Evolutionary conservation across 371 early-diverging fungal genomes (phyloP).

Genomic region (Capniomyces stellatus): DNA sequence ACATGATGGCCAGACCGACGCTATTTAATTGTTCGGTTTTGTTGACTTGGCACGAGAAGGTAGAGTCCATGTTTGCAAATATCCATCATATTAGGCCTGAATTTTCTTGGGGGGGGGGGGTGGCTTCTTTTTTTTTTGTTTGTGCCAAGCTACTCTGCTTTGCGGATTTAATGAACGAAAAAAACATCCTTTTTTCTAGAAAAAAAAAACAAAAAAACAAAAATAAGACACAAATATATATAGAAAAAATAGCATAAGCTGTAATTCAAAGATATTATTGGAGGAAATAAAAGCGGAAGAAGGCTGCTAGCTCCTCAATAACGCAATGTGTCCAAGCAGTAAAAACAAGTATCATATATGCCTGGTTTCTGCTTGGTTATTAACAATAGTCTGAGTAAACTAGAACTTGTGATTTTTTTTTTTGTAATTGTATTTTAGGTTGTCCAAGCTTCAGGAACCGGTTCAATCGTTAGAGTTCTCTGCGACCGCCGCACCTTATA

Average conservation of each 20-base stretch:
- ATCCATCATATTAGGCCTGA: neutral
- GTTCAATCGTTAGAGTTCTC: constrained; percentile 1
- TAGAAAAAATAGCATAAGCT: too few relatives aligned
- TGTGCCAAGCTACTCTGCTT: too few relatives aligned
- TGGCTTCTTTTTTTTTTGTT: too few relatives aligned
- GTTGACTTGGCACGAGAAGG: constrained; percentile 70
- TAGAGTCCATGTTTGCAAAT: neutral
- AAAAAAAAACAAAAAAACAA: neutral
- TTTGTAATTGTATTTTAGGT: neutral
- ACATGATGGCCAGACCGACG: constrained; percentile 76
- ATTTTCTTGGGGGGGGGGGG: neutral
- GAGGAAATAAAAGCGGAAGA: too few relatives aligned
- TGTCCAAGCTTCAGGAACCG: constrained; percentile 1
- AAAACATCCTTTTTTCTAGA: neutral
- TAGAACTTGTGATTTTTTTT: too few relatives aligned
- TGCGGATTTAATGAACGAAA: neutral
- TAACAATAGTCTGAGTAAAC: too few relatives aligned
- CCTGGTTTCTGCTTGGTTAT: too few relatives aligned
- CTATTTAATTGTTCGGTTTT: constrained; percentile 57
- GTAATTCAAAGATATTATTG: too few relatives aligned
- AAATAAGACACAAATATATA: neutral
- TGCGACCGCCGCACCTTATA: constrained; percentile 1
- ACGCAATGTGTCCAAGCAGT: too few relatives aligned
- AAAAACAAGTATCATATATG: too few relatives aligned
- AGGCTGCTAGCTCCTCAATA: too few relatives aligned